Evolutionary conservation across 768 basidiomycete genomes (phyloP).

Genomic region (Mycena sanguinolenta): DNA sequence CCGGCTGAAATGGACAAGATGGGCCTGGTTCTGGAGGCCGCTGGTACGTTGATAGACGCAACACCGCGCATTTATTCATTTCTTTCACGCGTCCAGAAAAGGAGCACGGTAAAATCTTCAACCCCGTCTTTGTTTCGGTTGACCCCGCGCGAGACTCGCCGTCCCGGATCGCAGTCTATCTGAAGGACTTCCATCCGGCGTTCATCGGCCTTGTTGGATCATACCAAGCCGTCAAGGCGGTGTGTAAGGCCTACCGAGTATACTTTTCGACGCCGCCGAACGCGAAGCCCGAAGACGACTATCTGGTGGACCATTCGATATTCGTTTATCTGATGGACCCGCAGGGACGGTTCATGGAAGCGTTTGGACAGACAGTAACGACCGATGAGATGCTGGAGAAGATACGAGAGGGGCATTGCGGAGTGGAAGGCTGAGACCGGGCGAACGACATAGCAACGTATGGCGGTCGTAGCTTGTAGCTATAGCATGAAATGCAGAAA

Average conservation of each 20-base stretch:
- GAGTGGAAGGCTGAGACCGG: constrained; percentile 60
- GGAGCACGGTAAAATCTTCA: constrained; percentile 77
- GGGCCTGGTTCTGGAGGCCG: constrained; percentile 76
- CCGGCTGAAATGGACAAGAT: constrained; percentile 98
- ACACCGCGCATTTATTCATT: not conserved
- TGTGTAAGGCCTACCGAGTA: constrained; percentile 96
- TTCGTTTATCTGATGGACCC: constrained; percentile 99
- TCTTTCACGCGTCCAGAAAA: constrained; percentile 63
- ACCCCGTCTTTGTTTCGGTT: constrained; percentile 95
- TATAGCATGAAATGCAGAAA: no score
- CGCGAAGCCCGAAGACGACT: constrained; percentile 91
- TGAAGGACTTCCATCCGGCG: constrained; percentile 91
- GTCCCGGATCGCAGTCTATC: constrained; percentile 71
- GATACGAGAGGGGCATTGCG: constrained; percentile 63
- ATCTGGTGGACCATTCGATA: constrained; percentile 96
- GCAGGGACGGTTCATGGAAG: constrained; percentile 92
- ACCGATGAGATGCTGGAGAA: constrained; percentile 77
- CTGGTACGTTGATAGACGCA: constrained; percentile 66
- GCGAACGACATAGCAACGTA: constrained; percentile 36
- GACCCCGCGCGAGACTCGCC: constrained; percentile 93
- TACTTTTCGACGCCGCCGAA: constrained; percentile 97
- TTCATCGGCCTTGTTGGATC: constrained; percentile 90
- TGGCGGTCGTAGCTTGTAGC: no score
- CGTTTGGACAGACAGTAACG: constrained; percentile 89
- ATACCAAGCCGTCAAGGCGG: constrained; percentile 85